phyloP scores from a whole-genome alignment of 768 basidiomycete genomes.

The Naganishia vishniacii region DNA sequence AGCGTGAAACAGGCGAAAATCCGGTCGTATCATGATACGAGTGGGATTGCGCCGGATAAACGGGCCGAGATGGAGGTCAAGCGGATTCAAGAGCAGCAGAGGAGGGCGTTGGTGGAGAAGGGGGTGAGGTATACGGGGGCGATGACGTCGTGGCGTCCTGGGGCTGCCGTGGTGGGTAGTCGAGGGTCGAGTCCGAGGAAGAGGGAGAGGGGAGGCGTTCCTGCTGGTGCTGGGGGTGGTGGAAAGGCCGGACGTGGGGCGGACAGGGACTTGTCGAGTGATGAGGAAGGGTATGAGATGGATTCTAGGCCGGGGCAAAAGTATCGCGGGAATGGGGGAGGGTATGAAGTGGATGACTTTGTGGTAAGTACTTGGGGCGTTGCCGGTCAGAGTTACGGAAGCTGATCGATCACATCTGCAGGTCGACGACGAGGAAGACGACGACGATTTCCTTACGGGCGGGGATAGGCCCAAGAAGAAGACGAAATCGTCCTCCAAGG shows the following conservation, averaged over 20 bases:
- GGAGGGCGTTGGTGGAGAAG: slow-evolving; percentile 17
- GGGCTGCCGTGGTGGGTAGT: slow-evolving; percentile 5
- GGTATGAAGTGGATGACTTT: slow-evolving; percentile 47
- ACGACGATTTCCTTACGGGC: slow-evolving; percentile 10
- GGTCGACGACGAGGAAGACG: slow-evolving; percentile 27
- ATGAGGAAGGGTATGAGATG: slow-evolving; percentile 20
- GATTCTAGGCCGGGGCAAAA: background rate
- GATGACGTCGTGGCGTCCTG: slow-evolving; percentile 20
- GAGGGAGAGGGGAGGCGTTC: slow-evolving; percentile 28
- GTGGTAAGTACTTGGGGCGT: slow-evolving; percentile 33
- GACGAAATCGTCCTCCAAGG: slow-evolving; percentile 17
- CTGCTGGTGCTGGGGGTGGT: background rate
- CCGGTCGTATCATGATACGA: slow-evolving; percentile 21
- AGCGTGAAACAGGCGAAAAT: slow-evolving; percentile 21
- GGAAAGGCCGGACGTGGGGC: slow-evolving; percentile 9
- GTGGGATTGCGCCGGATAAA: slow-evolving; percentile 22
- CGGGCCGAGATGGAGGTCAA: slow-evolving; percentile 24
- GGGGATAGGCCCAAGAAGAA: slow-evolving; percentile 31
- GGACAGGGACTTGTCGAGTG: slow-evolving; percentile 6
- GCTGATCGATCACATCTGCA: too few species aligned
- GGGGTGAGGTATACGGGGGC: slow-evolving; percentile 21
- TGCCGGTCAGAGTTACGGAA: too few species aligned
- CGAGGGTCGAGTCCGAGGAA: slow-evolving; percentile 24
- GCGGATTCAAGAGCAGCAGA: slow-evolving; percentile 24
- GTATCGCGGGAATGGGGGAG: slow-evolving; percentile 32